Evolutionary conservation across 768 basidiomycete genomes (phyloP), one percentile per base, ranked within the genome.

Genomic region (Boletus subcaerulescens): DNA sequence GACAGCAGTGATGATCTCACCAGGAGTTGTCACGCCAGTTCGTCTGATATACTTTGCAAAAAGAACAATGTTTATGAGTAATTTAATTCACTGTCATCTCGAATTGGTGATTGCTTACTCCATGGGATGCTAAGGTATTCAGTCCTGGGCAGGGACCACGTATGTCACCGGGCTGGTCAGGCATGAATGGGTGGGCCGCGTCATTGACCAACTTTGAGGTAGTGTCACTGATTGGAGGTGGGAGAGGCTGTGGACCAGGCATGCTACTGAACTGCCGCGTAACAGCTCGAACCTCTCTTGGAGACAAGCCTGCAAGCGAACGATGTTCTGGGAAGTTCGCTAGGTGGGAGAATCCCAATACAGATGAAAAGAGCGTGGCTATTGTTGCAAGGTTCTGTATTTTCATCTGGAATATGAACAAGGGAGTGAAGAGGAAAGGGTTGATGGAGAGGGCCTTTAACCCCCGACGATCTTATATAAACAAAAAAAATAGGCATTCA

Each of bases 41-140:
- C 26, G 58, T 13, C 50, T 47, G 17, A 66, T 10, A 17, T 66
- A 66, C 61, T 63, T 47, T 35, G 33, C 13, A 46, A 47, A 47
- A 36, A 22, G 1, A 36, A 18, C 1, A 20, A 36, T 6, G 18
- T 51, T 17, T 10, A 35, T 40, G 1, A 17, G 38, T 18, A 4
- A 17, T 15, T 26, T 38, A 38, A 13, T 35, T 35, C 20, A 0
- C 5, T 3, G 8, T 39, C 35, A 31, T 11, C 33, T 29, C 29
- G 29, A 29, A 35, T 11, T 14, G 31, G 17, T 4, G 18, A 22
- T 44, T 8, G 36, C 62, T 52, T 18, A 66, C 64, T 5, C 65
- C 61, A 4, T 67, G 64, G 50, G 55, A 53, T 4, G 64, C 61
- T 1, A 66, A 47, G 8, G 61, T 66, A 24, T 66, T 60, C 50